phyloP scores from a whole-genome alignment of 1,139 yeast species.

The Debaryomyces subglobosus region DNA sequence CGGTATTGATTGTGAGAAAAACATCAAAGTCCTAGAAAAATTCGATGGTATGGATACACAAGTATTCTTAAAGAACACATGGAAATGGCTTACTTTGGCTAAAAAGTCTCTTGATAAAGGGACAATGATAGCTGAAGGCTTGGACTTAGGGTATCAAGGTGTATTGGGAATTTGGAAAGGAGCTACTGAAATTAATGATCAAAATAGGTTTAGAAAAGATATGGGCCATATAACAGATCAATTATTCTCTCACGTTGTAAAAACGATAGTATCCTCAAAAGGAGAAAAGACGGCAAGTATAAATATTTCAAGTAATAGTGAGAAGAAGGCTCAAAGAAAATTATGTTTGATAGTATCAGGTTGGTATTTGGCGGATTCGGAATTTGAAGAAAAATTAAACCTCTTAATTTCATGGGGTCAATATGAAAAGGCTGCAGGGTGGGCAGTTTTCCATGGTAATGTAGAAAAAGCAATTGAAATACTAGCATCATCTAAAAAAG shows the following conservation, averaged over 20 bases:
- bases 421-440: conserved; percentile 91
- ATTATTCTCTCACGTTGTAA: conserved; percentile 50
- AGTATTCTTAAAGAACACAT: conserved; percentile 68
- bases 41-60: conserved; percentile 58
- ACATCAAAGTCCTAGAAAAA: conserved; percentile 62
- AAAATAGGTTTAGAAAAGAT: conserved; percentile 49
- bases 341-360: conserved; percentile 86
- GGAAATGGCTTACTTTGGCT: conserved; percentile 88
- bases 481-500: conserved; percentile 60
- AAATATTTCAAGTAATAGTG: conserved; percentile 50
- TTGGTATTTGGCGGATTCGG: conserved; percentile 82
- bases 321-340: conserved; percentile 65
- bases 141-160: conserved; percentile 88
- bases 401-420: conserved; percentile 61
- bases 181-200: conserved; percentile 59
- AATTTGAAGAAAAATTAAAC: conserved; percentile 70
- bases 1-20: conserved; percentile 67
- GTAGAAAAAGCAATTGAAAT: conserved; percentile 79
- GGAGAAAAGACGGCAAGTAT: conserved; percentile 50
- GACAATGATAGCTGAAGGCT: conserved; percentile 63
- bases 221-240: conserved; percentile 40
- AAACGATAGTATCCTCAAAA: conserved; percentile 43
- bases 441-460: conserved; percentile 96
- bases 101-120: conserved; percentile 68
- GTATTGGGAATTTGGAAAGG: conserved; percentile 92